Percentiles rank a stretch among this genome's conserved stretches.
phyloP scores from a whole-genome alignment of 257 asterid species.

The Penstemon barbatus region DNA sequence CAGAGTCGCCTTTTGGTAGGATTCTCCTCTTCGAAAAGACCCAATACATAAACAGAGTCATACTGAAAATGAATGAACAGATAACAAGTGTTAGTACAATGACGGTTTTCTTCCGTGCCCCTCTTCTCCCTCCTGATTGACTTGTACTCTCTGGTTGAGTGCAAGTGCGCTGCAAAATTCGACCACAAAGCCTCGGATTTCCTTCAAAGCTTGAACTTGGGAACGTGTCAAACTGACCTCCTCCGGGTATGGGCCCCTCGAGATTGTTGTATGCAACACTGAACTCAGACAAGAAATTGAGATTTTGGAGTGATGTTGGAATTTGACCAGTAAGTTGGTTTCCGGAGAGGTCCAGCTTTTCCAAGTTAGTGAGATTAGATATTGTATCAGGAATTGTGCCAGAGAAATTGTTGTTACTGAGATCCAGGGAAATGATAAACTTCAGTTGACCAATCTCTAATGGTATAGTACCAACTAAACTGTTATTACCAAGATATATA shows the following conservation, averaged over 20 bases:
- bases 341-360: constrained; percentile 70
- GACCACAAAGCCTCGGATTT: constrained; percentile 76
- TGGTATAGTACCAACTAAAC: constrained; percentile 68
- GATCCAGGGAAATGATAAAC: constrained; percentile 68
- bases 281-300: constrained; percentile 80
- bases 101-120: constrained; percentile 60
- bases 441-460: constrained; percentile 65
- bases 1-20: constrained; percentile 48
- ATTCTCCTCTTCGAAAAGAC: constrained; percentile 64
- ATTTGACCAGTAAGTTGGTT: constrained; percentile 75
- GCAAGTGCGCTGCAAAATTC: constrained; percentile 52
- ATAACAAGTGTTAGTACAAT: constrained; percentile 64
- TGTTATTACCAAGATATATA: constrained; percentile 61
- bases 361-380: constrained; percentile 79
- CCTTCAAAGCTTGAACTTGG: constrained; percentile 69
- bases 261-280: constrained; percentile 81
- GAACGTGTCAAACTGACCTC: constrained; percentile 93
- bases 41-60: constrained; percentile 64
- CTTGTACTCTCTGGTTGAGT: constrained; percentile 29
- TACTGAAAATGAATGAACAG: constrained; percentile 60
- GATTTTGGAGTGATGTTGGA: constrained; percentile 72
- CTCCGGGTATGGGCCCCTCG: constrained; percentile 77
- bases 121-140: constrained; percentile 35
- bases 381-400: constrained; percentile 78
- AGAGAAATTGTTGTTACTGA: constrained; percentile 62